Conservation (phyloP, 2,329 filamentous ascomycete genomes). For the Scortechinia acanthostroma region DNA sequence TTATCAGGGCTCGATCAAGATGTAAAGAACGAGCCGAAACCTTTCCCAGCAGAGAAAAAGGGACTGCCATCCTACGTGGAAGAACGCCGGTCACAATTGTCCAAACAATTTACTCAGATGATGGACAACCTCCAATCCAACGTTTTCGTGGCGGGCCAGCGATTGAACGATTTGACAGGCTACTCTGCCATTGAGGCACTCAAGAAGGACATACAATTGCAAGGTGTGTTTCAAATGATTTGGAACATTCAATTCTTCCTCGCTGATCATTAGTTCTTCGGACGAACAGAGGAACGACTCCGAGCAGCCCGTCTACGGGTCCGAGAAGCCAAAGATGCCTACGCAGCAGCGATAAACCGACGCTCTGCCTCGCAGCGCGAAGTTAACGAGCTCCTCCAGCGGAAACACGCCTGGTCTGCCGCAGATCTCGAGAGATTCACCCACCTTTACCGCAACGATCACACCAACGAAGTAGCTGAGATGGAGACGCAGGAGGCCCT, state of each 20-base stretch:
- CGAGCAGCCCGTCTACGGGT: not conserved
- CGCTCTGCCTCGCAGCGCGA: slow-evolving; percentile 65
- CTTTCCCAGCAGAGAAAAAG: not conserved
- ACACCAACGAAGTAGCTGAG: slow-evolving; percentile 66
- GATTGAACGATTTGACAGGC: not conserved
- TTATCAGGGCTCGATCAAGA: too few relatives aligned
- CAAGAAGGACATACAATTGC: not conserved
- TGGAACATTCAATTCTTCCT: not conserved
- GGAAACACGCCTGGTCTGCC: slow-evolving; percentile 66
- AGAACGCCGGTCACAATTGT: not conserved
- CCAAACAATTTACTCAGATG: not conserved
- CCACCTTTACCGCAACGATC: slow-evolving; percentile 64
- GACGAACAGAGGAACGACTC: not conserved
- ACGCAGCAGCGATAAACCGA: slow-evolving; percentile 56
- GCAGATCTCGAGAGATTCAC: slow-evolving; percentile 68
- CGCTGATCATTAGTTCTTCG: not conserved
- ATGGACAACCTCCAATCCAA: slow-evolving; percentile 2
- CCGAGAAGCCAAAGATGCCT: slow-evolving; percentile 24
- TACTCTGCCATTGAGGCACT: not conserved
- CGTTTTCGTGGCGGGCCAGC: slow-evolving; percentile 1
- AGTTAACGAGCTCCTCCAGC: slow-evolving; percentile 65
- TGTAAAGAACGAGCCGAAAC: too few relatives aligned
- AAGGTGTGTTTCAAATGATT: not conserved
- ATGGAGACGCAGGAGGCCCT: slow-evolving; percentile 54
- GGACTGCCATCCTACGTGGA: not conserved